Evolutionary conservation across 2,329 filamentous ascomycete genomes (phyloP), one percentile per base, ranked within the genome.

Genomic region (Penicillium sp.): DNA sequence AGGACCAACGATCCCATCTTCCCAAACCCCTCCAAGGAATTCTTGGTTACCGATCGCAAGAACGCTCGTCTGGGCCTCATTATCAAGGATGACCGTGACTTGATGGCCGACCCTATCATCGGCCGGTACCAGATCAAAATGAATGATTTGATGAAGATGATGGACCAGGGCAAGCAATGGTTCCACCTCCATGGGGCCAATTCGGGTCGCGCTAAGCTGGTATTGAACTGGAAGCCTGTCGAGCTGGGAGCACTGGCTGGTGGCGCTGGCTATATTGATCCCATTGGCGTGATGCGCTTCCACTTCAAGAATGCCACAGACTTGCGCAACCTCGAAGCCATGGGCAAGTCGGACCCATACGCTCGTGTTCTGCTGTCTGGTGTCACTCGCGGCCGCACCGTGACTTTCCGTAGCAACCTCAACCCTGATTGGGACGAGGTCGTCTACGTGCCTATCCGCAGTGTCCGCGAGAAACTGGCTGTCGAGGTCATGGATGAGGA

Each of bases 401-500:
- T 98, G 44, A 97, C 92, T 0, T 95, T 93, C 77, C 85, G 89
- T 67, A 98, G 95, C 72, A 95, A 96, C 54, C 82, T 98, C 50
- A 89, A 95, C 66, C 93, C 93, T 1, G 87, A 93, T 46, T 98
- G 88, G 85, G 90, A 98, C 63, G 93, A 98, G 71, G 84, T 98
- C 23, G 81, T 96, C 20, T 98, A 98, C 65, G 80, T 98, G 0
- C 92, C 95, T 1, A 81, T 98, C 49, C 92, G 96, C 68, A 90
- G 86, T 6, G 63, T 81, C 12, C 86, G 89, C 28, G 93, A 98
- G 68, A 89, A 87, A 64, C 76, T 98, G 27, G 83, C 84, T 1
- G 74, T 98, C 15, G 93, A 98, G 69, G 90, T 97, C 57, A 95
- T 98, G 92, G 93, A 98, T 62, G 84, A 93, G 53, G 93, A 98